phyloP scores from a whole-genome alignment of 2,329 filamentous ascomycete genomes.

The Fonsecaea pedrosoi region DNA sequence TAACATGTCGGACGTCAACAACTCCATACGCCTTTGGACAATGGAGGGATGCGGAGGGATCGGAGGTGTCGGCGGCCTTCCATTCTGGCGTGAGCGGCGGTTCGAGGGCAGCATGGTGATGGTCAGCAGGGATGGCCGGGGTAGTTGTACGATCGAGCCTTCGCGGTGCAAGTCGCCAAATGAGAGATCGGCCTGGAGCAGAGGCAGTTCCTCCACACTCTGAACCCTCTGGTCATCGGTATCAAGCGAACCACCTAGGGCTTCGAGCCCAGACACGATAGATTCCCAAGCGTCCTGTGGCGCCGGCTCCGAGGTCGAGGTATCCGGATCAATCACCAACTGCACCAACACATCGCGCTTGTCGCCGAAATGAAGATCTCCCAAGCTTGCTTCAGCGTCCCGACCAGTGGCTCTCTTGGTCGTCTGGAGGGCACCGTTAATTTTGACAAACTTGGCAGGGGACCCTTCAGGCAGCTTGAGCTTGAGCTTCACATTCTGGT shows the following conservation, averaged over 20 bases:
- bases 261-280: conserved; percentile 93
- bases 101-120: conserved; percentile 87
- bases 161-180: conserved; percentile 95
- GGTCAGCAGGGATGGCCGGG: conserved; percentile 86
- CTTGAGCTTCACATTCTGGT: conserved; percentile 97
- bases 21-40: conserved; percentile 95
- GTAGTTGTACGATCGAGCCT: conserved; percentile 81
- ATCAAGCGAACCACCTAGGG: conserved; percentile 84
- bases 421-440: conserved; percentile 92
- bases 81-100: conserved; percentile 66
- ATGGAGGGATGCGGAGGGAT: conserved; percentile 95
- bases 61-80: conserved; percentile 68
- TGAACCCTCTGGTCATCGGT: conserved; percentile 81
- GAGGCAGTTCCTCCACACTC: conserved; percentile 90
- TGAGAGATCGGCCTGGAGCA: conserved; percentile 91
- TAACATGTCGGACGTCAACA: conserved; percentile 97
- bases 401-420: conserved; percentile 94
- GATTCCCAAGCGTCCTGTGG: conserved; percentile 97
- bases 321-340: conserved; percentile 89
- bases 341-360: conserved; percentile 95
- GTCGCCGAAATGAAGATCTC: conserved; percentile 92
- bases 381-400: conserved; percentile 89
- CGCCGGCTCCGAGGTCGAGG: conserved; percentile 77
- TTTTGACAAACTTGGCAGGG: conserved; percentile 97
- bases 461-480: conserved; percentile 93